Percentiles rank a stretch among this genome's conserved stretches.
phyloP scores from a whole-genome alignment of 1,284 basidiomycete species.

The Ceratorhiza oryzae-sativae region DNA sequence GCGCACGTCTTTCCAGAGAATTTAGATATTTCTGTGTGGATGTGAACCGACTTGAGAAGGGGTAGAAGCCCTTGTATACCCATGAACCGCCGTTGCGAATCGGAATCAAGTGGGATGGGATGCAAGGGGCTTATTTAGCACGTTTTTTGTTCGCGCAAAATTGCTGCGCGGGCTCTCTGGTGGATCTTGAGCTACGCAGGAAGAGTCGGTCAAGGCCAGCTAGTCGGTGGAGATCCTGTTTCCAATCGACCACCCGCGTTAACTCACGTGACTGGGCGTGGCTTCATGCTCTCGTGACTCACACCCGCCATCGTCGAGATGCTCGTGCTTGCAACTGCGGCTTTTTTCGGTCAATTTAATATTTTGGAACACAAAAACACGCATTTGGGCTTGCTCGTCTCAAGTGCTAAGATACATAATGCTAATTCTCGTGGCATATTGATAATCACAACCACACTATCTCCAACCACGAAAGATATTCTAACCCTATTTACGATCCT shows the following conservation, averaged over 20 bases:
- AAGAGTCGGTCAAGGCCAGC: constrained; percentile 3
- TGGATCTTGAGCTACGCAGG: background rate
- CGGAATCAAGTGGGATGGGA: background rate
- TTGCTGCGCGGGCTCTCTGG: background rate
- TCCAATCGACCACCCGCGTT: constrained; percentile 4
- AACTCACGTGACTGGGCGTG: constrained; percentile 6
- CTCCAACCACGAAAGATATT: too few relatives aligned
- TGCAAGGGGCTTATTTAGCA: background rate
- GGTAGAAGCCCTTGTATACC: constrained; percentile 95
- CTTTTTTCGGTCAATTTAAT: too few relatives aligned
- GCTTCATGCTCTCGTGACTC: background rate
- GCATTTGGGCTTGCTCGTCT: too few relatives aligned
- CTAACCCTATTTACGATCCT: constrained; percentile 35
- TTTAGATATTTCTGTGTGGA: constrained; percentile 77
- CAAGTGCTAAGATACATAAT: too few relatives aligned
- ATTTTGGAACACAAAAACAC: too few relatives aligned
- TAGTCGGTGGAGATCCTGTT: constrained; percentile 2
- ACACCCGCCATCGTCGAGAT: too few relatives aligned
- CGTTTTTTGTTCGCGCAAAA: background rate
- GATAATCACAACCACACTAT: too few relatives aligned
- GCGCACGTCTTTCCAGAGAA: constrained; percentile 75
- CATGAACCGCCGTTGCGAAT: constrained; percentile 58
- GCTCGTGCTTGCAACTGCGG: too few relatives aligned
- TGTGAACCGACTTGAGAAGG: constrained; percentile 89
- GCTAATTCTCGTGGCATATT: too few relatives aligned